Percentiles rank a stretch among this genome's conserved stretches.
Evolutionary conservation across 192 early-diverging fungal species (phyloP).

Genomic region (Backusella morwellensis): DNA sequence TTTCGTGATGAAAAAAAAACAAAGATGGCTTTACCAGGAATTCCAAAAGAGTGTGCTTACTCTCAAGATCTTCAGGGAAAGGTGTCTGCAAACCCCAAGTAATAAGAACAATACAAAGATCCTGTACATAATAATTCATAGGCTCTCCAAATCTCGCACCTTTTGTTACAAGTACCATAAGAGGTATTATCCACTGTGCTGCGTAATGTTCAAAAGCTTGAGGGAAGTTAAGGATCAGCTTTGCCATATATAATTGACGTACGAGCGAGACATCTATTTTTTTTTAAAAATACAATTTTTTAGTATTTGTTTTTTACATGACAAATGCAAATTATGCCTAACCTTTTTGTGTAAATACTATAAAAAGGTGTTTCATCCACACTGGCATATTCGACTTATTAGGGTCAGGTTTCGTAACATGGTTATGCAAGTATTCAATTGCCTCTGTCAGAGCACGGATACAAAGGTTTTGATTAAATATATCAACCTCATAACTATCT

Average conservation of each 20-base stretch:
- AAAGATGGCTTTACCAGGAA: slow-evolving; percentile 41
- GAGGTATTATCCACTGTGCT: slow-evolving; percentile 53
- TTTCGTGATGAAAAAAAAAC: neutral
- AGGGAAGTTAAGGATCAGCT: slow-evolving; percentile 63
- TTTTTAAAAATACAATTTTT: neutral
- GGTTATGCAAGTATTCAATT: slow-evolving; percentile 49
- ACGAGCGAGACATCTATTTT: neutral
- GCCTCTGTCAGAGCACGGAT: slow-evolving; percentile 58
- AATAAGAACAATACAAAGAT: slow-evolving; percentile 61
- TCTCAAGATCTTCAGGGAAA: slow-evolving; percentile 34
- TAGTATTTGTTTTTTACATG: neutral
- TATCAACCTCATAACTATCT: slow-evolving; percentile 45
- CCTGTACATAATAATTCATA: slow-evolving; percentile 72
- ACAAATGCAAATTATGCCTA: neutral
- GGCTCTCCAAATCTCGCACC: slow-evolving; percentile 52
- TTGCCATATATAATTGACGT: slow-evolving; percentile 57
- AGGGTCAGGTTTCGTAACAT: slow-evolving; percentile 36
- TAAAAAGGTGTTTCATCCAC: slow-evolving; percentile 65
- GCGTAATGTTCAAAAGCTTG: slow-evolving; percentile 60
- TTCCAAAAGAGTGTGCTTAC: slow-evolving; percentile 37
- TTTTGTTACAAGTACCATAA: slow-evolving; percentile 54
- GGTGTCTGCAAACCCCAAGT: slow-evolving; percentile 50
- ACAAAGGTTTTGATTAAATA: slow-evolving; percentile 62
- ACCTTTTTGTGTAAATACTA: slow-evolving; percentile 45
- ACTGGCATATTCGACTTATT: slow-evolving; percentile 44